These are phyloP conservation scores for Chlorella ohadii DNA, from an alignment of 139 green algal species.

Conservation along the genomic window DNA sequence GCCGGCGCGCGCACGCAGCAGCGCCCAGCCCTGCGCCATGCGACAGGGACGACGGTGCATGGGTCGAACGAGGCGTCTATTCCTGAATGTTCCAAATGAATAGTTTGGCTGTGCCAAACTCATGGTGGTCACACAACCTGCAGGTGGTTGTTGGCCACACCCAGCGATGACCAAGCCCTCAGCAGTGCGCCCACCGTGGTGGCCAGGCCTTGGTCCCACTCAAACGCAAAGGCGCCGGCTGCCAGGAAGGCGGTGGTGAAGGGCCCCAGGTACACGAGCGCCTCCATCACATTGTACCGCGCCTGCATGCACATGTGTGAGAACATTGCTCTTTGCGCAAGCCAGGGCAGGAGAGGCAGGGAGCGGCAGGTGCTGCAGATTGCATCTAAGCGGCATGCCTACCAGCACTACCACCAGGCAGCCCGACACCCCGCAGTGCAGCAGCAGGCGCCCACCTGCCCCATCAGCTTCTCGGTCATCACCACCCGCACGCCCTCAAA, in stretches of 20 bases:
- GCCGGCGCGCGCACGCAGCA: constrained; percentile 20
- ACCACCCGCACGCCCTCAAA: constrained; percentile 52
- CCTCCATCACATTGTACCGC: constrained; percentile 44
- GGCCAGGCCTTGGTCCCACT: constrained; percentile 20
- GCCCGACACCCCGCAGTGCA: not conserved
- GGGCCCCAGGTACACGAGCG: constrained; percentile 40
- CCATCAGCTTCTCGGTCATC: constrained; percentile 35
- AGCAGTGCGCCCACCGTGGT: not conserved
- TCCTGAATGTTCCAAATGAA: too few relatives aligned
- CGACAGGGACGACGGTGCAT: too few relatives aligned
- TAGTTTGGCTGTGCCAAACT: too few relatives aligned
- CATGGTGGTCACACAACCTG: too few relatives aligned
- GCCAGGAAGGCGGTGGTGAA: constrained; percentile 22
- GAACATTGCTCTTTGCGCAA: too few relatives aligned
- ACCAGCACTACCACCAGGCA: not conserved
- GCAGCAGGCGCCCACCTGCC: not conserved
- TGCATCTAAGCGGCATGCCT: not conserved
- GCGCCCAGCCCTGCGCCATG: constrained; percentile 14
- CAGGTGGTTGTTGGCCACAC: too few relatives aligned
- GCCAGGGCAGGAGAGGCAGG: too few relatives aligned
- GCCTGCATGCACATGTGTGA: too few relatives aligned
- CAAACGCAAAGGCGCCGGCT: not conserved
- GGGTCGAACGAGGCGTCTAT: too few relatives aligned
- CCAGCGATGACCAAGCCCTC: too few relatives aligned
- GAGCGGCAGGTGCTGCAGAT: too few relatives aligned